Evolutionary conservation across 345 rosid genomes (phyloP).

Genomic region (Brassica rapa): DNA sequence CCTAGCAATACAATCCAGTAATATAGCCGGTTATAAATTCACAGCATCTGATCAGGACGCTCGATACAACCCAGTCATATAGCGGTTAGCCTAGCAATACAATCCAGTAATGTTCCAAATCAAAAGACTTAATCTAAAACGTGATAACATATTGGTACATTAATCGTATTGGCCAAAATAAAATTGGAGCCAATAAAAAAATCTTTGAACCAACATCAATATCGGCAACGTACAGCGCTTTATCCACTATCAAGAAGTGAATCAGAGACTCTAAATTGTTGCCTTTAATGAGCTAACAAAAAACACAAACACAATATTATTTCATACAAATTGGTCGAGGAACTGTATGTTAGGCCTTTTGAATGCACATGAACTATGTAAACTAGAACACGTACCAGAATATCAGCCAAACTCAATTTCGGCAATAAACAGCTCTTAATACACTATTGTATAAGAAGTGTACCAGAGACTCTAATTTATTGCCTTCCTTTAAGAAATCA

Average conservation of each 20-base stretch:
- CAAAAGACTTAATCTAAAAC: no score
- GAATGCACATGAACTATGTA: slow-evolving; percentile 49
- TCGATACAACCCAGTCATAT: background rate
- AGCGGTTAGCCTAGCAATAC: background rate
- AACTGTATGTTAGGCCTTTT: slow-evolving; percentile 39
- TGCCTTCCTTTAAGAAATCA: slow-evolving; percentile 42
- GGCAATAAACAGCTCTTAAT: slow-evolving; percentile 80
- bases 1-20: no score
- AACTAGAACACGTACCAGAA: slow-evolving; percentile 47
- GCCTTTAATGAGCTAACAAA: background rate
- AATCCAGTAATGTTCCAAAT: background rate
- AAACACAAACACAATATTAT: background rate
- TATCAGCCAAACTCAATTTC: slow-evolving; percentile 46
- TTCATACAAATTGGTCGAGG: background rate
- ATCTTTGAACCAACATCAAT: background rate
- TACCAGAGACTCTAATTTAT: slow-evolving; percentile 77
- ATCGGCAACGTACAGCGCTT: slow-evolving; percentile 43
- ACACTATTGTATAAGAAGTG: slow-evolving; percentile 48
- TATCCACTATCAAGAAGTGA: slow-evolving; percentile 22
- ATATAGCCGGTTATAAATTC: no score
- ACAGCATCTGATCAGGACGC: background rate
- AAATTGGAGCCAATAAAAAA: background rate
- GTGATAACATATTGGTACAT: background rate
- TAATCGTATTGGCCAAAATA: background rate
- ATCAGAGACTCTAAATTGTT: slow-evolving; percentile 41